phyloP scores from a whole-genome alignment of 2,329 filamentous ascomycete species.

The Zymoseptoria passerinii region DNA sequence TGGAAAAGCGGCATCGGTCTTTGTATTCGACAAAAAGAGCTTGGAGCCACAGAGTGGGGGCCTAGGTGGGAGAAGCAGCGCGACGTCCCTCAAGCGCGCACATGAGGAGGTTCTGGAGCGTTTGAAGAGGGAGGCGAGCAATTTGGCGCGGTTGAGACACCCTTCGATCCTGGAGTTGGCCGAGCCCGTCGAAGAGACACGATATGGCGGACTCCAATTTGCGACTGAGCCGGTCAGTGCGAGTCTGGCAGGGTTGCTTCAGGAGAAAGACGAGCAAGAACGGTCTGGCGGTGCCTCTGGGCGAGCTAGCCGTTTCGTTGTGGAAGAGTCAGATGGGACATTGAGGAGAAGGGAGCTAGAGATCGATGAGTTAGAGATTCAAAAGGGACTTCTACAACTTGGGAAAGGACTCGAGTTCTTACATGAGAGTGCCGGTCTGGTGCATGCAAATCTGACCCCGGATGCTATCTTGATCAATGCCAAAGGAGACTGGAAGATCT shows the following conservation, averaged over 20 bases:
- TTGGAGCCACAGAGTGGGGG: slow-evolving; percentile 59
- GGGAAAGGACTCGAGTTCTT: slow-evolving; percentile 91
- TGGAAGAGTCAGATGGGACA: slow-evolving; percentile 68
- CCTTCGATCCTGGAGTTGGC: slow-evolving; percentile 86
- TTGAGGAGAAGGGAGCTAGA: slow-evolving; percentile 69
- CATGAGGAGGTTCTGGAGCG: slow-evolving; percentile 87
- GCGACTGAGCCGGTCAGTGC: slow-evolving; percentile 86
- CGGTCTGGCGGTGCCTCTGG: slow-evolving; percentile 54
- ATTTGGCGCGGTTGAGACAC: slow-evolving; percentile 78
- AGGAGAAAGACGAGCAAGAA: slow-evolving; percentile 86
- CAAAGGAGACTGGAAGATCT: slow-evolving; percentile 98
- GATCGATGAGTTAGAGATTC: slow-evolving; percentile 93
- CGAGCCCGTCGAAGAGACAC: slow-evolving; percentile 90
- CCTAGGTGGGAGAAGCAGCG: slow-evolving; percentile 51
- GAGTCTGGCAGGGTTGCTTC: slow-evolving; percentile 71
- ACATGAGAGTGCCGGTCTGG: slow-evolving; percentile 89
- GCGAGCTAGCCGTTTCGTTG: slow-evolving; percentile 68
- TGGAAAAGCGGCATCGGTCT: slow-evolving; percentile 79
- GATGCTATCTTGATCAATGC: slow-evolving; percentile 90
- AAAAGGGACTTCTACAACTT: slow-evolving; percentile 88
- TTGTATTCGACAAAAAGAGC: slow-evolving; percentile 85
- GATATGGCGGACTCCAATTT: slow-evolving; percentile 87
- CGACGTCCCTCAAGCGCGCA: slow-evolving; percentile 64
- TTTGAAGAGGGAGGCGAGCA: slow-evolving; percentile 83
- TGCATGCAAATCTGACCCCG: slow-evolving; percentile 90